Base-by-base conservation (phyloP, 345 rosid species). In the Pistacia atlantica region DNA sequence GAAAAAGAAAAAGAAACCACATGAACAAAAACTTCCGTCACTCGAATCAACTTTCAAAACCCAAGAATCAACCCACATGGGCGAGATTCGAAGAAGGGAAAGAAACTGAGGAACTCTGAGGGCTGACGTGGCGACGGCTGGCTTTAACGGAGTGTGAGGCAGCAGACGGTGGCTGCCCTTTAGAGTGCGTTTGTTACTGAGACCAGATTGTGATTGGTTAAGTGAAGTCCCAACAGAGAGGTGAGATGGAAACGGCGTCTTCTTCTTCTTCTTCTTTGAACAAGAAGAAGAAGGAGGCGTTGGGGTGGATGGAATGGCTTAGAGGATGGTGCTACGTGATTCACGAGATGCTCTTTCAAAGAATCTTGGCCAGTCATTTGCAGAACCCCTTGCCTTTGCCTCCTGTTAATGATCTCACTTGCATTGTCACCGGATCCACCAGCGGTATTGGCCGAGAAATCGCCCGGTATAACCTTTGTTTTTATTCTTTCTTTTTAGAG, bases 231-330 rank as follows among this genome's bases (percentile, higher is more conserved):
- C 5, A 11, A 0, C 1, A 22, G 56, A 16, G 14, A 22, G 2
- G 12, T 17, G 33, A 73, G 11, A 60, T 55, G 69, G 77, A 62
- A 51, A 63, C 77, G 60, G 63, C 33, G 33, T 31, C 33, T 1
- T 31, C 48, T n/a, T n/a, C 69, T 48, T 33, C 58, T 17, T 55
- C 48, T 18, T 8, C 66, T 8, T n/a, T 11, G 49, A 37, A n/a
- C 31, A 71, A 31, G n/a, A 46, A 84, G 81, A 80, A 77, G 85
- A 90, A 91, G 85, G 78, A 81, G 65, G 87, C 89, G 52, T 81
- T 96, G 65, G 99, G 98, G 45, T 96, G 99, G 99, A 85, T 96
- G 45, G 97, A 93, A 85, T 96, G 99, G 99, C 54, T 88, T 48
- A 84, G 97, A 79, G 99, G 99, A 63, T 96, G 97, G 98, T 77